A percentile compares a stretch with the other conserved stretches of the same genome.
phyloP scores from a whole-genome alignment of 306 rosid species.

The Malus sieversii region DNA sequence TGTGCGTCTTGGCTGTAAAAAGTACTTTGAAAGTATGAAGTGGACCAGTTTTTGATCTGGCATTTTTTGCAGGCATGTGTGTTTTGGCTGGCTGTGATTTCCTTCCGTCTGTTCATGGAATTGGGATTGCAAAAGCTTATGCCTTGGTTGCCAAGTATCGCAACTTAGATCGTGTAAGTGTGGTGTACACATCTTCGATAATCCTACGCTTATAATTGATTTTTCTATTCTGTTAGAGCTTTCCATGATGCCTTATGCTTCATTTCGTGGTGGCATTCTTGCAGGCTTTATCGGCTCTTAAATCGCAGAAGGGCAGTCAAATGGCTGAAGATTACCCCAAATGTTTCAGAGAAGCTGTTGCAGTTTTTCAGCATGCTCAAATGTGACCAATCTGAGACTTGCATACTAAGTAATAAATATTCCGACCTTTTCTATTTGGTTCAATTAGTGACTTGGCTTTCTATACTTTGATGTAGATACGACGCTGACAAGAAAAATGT shows the following conservation, averaged over 20 bases:
- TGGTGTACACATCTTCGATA: neutral
- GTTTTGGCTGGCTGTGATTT: conserved; percentile 95
- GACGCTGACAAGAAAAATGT: conserved; percentile 56
- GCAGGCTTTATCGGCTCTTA: conserved; percentile 76
- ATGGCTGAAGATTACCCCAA: conserved; percentile 71
- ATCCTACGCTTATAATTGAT: too few relatives aligned
- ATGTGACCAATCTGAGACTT: conserved; percentile 32
- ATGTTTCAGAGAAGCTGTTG: conserved; percentile 66
- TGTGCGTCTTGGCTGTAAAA: neutral
- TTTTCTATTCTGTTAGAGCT: neutral
- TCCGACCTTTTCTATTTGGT: neutral
- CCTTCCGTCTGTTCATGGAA: conserved; percentile 95
- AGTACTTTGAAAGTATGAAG: neutral
- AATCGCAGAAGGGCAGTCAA: conserved; percentile 56
- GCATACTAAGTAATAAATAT: neutral
- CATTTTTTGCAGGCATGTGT: conserved; percentile 65
- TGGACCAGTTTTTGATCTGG: neutral
- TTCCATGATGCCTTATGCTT: neutral
- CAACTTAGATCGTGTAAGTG: conserved; percentile 79
- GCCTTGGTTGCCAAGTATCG: conserved; percentile 75
- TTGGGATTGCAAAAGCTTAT: conserved; percentile 78
- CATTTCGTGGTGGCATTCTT: conserved; percentile 1
- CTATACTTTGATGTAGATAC: conserved; percentile 45
- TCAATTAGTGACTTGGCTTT: conserved; percentile 4
- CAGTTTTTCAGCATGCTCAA: conserved; percentile 86